A percentile compares a stretch with the other conserved stretches of the same genome.
These are phyloP conservation scores for Pulveroboletus frians DNA, from an alignment of 768 basidiomycete species.

Conservation along the genomic window DNA sequence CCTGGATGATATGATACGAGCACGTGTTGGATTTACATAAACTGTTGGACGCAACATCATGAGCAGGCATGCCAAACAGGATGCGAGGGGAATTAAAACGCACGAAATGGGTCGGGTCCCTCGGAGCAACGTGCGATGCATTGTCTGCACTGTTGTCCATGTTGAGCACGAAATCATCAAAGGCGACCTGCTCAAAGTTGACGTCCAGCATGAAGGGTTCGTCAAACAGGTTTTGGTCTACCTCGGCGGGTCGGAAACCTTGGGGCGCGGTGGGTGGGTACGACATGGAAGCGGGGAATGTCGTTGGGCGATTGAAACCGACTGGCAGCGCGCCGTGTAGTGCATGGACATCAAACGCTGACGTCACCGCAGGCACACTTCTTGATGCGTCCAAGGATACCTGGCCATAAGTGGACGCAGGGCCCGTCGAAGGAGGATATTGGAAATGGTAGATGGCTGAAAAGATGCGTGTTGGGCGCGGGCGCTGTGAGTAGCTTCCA, in stretches of 20 bases:
- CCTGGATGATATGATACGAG: not conserved
- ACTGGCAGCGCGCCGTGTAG: not conserved
- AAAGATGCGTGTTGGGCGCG: slow-evolving; percentile 38
- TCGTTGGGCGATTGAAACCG: not conserved
- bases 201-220: slow-evolving; percentile 30
- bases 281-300: slow-evolving; percentile 5
- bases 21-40: slow-evolving; percentile 16
- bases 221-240: slow-evolving; percentile 24
- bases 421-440: slow-evolving; percentile 27
- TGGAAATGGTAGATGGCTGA: slow-evolving; percentile 57
- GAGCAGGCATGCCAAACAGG: slow-evolving; percentile 3
- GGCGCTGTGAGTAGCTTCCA: slow-evolving; percentile 14
- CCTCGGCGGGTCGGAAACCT: not conserved
- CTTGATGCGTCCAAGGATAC: slow-evolving; percentile 11
- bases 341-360: slow-evolving; percentile 6
- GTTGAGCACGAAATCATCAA: slow-evolving; percentile 24
- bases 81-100: slow-evolving; percentile 10
- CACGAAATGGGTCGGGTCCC: slow-evolving; percentile 33
- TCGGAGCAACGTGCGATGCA: slow-evolving; percentile 28
- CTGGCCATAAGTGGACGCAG: slow-evolving; percentile 9
- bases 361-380: slow-evolving; percentile 12
- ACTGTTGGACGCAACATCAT: slow-evolving; percentile 9
- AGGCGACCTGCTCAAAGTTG: slow-evolving; percentile 22
- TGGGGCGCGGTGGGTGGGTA: not conserved
- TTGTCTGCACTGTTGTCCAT: slow-evolving; percentile 14